Percentiles rank a stretch among this genome's conserved stretches.
Conservation (phyloP, 129 eudicot genomes). For the Lonicera japonica region DNA sequence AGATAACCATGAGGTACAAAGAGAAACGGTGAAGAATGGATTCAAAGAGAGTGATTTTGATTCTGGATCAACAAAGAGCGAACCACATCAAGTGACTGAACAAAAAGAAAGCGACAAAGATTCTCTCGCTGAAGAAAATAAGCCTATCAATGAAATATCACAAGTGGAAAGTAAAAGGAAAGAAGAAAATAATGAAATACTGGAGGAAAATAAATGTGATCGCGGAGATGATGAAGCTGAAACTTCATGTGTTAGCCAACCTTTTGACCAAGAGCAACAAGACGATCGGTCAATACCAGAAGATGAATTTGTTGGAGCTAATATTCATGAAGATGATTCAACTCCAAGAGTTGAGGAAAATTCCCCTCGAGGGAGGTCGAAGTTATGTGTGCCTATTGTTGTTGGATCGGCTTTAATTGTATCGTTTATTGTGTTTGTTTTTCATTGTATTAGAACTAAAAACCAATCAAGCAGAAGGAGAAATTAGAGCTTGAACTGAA, state of each 20-base stretch:
- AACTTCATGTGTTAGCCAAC: background rate
- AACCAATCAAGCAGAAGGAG: conserved; percentile 32
- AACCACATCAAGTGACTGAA: background rate
- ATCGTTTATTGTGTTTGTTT: conserved; percentile 44
- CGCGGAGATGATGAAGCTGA: conserved; percentile 7
- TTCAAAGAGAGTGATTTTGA: background rate
- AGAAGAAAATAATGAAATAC: background rate
- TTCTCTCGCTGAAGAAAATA: background rate
- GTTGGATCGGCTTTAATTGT: conserved; percentile 68
- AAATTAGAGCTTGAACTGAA: conserved; percentile 1
- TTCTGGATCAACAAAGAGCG: background rate
- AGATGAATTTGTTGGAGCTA: background rate
- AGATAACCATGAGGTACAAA: conserved; percentile 6
- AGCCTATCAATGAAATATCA: background rate
- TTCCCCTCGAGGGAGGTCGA: conserved; percentile 12
- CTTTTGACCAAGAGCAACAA: background rate
- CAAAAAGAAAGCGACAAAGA: background rate
- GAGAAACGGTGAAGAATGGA: no score
- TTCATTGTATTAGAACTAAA: conserved; percentile 40
- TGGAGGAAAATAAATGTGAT: background rate
- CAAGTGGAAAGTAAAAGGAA: background rate
- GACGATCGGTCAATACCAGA: background rate
- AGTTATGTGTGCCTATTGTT: conserved; percentile 38
- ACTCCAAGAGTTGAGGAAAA: conserved; percentile 4
- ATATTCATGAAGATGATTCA: conserved; percentile 9